Percentiles rank a stretch among this genome's conserved stretches.
Evolutionary conservation across 495 filamentous ascomycete species (phyloP).

Genomic region (Opeltia flavorubescens): DNA sequence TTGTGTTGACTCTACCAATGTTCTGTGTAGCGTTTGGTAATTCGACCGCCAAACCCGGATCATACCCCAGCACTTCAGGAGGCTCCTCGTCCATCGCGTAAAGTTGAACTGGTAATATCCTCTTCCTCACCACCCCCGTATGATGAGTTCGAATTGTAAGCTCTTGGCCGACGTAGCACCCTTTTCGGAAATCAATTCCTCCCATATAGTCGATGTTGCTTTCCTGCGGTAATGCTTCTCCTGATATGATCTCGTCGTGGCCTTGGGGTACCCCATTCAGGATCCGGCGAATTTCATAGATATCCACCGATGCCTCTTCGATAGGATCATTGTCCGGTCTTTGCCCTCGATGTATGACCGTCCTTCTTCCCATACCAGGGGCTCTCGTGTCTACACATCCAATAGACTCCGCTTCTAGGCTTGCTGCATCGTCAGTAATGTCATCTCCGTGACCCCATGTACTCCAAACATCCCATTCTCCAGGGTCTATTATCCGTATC

Average conservation of each 20-base stretch:
- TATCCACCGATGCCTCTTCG: constrained; percentile 17
- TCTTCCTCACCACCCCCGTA: constrained; percentile 80
- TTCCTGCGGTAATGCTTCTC: constrained; percentile 63
- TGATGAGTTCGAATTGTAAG: constrained; percentile 90
- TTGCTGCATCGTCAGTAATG: constrained; percentile 24
- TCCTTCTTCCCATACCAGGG: constrained; percentile 50
- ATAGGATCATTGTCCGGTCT: constrained; percentile 1
- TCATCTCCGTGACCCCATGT: constrained; percentile 37
- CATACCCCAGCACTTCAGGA: constrained; percentile 33
- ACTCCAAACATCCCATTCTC: constrained; percentile 50
- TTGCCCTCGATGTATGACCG: constrained; percentile 29
- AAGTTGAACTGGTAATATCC: constrained; percentile 73
- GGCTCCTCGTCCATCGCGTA: constrained; percentile 31
- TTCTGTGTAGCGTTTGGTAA: constrained; percentile 24
- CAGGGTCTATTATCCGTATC: constrained; percentile 46
- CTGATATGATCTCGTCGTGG: constrained; percentile 54
- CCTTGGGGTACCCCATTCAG: constrained; percentile 75
- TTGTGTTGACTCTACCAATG: constrained; percentile 34
- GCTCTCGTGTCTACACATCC: constrained; percentile 48
- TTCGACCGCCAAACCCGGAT: constrained; percentile 21
- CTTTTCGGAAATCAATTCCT: constrained; percentile 84
- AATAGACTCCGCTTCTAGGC: constrained; percentile 18
- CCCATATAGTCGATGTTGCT: constrained; percentile 70
- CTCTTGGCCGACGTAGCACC: constrained; percentile 95
- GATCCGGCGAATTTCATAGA: constrained; percentile 58